Evolutionary conservation across 2,329 filamentous ascomycete genomes (phyloP), one percentile per base, ranked within the genome.

Genomic region (Venturia aucupariae): DNA sequence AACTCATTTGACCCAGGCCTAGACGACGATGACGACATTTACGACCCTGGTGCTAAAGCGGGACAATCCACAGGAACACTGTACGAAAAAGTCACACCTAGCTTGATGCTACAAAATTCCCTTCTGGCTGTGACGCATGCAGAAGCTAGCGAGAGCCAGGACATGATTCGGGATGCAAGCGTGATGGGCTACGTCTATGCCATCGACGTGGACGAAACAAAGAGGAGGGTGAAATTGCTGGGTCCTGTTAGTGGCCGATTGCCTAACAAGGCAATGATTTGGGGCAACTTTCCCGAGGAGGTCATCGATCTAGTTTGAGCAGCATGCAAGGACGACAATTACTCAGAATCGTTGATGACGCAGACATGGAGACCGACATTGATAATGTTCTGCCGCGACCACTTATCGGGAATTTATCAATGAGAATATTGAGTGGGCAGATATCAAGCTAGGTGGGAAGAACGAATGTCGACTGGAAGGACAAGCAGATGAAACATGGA

Each of bases 141-240:
- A 57, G 82, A 84, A 2, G 76, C 84, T 0, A 86, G 84, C 59
- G 91, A 94, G 66, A 78, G 83, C 0, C 83, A 88, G 7, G 86
- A 90, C 60, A 83, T 85, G 1, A 86, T 97, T 55, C 84, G 90
- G 15, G 88, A 92, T 69, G 86, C 92, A 8, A 89, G 88, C 64
- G 87, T 97, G 38, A 89, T 95, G 83, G 94, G 94, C 0, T 99
- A 96, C 72, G 83, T 97, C 38, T 97, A 96, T 71, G 89, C 97
- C 19, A 88, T 90, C 0, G 90, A 96, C 67, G 90, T 97, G 4
- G 92, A 99, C 71, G 89, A 90, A 72, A 87, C 89, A 69, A 89
- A 89, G 74, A 86, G 86, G 68, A 89, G 90, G 73, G 81, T 97
- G 39, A 89, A 90, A 71, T 80, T 97, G 24, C 78, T 99, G 65